Evolutionary conservation across 148 eudicot species (phyloP), one percentile per base, ranked within the genome.

Genomic region (Fagopyrum esculentum): DNA sequence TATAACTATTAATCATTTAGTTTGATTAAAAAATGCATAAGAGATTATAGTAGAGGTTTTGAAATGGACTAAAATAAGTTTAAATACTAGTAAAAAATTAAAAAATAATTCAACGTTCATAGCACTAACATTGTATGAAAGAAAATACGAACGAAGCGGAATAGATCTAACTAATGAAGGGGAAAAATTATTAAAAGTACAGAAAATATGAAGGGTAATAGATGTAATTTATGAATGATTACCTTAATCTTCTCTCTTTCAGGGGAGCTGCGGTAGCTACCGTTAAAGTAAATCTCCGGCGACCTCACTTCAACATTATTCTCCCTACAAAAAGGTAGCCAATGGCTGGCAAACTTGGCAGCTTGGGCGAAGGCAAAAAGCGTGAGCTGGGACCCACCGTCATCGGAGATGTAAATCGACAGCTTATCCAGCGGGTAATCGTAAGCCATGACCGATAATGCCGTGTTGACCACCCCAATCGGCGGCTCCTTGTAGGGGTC

Each of bases 401-500:
- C 97, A 43, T 93, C 97, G 6, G 98, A 93, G 10, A 93, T 82
- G 29, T 93, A 93, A 0, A 93, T 82, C n/a, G 98, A 89, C 2
- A 91, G 29, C 78, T 93, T 93, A 50, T 91, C 89, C 0, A 84
- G 59, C 16, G 93, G 91, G 71, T 91, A 91, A 17, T 93, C 93
- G 17, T 89, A 91, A 0, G 95, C 90, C 98, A 93, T 76, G 10
- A 93, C 97, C 11, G 98, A 88, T 72, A 93, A 64, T 6, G 92
- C 94, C 4, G 98, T 91, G 82, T 91, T 91, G 0, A 85, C 90
- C 5, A 88, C 92, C 45, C 81, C 86, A 35, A 91, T 76, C 6
- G 97, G 98, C 6, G 98, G 98, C 75, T 93, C 97, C 74, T 89
- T 93, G 51, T 81, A 71, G 0, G 97, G 97, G 51, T 93, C 98